A percentile compares a stretch with the other conserved stretches of the same genome.
These are phyloP conservation scores for Hypsizygus ulmarius DNA, from an alignment of 1,284 basidiomycete genomes.

Conservation along the genomic window DNA sequence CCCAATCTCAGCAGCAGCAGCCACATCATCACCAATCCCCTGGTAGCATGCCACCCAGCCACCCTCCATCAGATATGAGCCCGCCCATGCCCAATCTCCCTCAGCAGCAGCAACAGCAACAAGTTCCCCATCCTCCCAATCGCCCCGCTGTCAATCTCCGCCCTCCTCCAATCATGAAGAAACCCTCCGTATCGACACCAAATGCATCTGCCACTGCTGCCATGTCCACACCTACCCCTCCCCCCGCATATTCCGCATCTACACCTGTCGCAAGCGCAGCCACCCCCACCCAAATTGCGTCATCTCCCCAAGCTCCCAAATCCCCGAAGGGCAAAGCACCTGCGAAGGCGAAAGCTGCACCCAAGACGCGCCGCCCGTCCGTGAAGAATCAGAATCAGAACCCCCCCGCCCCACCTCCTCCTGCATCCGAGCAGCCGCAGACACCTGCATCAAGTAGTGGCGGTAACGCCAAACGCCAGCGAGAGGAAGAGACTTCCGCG, in stretches of 20 bases:
- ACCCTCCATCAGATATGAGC: constrained; percentile 12
- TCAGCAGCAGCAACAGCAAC: constrained; percentile 22
- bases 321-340: constrained; percentile 50
- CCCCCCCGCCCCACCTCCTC: constrained; percentile 26
- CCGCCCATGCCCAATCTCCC: constrained; percentile 27
- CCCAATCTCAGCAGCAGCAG: constrained; percentile 11
- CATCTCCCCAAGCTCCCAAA: constrained; percentile 50
- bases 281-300: constrained; percentile 44
- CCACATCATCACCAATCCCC: constrained; percentile 3
- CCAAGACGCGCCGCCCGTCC: constrained; percentile 29
- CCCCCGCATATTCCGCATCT: constrained; percentile 25
- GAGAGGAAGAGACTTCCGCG: constrained; percentile 51
- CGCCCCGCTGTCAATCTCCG: constrained; percentile 28
- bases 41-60: constrained; percentile 11
- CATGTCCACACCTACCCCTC: constrained; percentile 38
- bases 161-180: constrained; percentile 32
- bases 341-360: constrained; percentile 37
- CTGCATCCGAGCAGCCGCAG: constrained; percentile 32
- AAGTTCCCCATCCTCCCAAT: constrained; percentile 17
- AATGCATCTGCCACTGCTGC: constrained; percentile 21
- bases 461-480: constrained; percentile 49
- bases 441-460: constrained; percentile 25
- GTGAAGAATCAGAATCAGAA: constrained; percentile 32
- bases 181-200: constrained; percentile 20
- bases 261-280: constrained; percentile 53